These are phyloP conservation scores for Populus alba DNA, from an alignment of 345 rosid species.

Conservation along the genomic window DNA sequence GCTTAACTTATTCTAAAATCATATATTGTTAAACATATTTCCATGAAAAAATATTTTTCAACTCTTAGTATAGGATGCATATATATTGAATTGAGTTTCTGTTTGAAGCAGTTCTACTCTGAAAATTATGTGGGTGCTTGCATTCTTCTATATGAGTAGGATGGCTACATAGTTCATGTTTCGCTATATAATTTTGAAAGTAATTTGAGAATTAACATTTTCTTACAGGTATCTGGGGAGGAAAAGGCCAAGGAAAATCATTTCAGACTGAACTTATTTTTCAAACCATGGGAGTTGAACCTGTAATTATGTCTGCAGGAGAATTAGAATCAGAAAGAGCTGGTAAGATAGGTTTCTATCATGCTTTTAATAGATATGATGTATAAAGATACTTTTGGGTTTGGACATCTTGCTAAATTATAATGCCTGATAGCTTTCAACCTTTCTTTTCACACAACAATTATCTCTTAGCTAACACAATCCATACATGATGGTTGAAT, in stretches of 20 bases:
- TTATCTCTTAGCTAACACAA: too few species aligned
- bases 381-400: too few species aligned
- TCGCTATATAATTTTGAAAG: neutral
- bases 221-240: slow-evolving; percentile 87
- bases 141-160: neutral
- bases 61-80: neutral
- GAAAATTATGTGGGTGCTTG: neutral
- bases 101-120: neutral
- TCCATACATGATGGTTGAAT: too few species aligned
- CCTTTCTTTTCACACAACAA: too few species aligned
- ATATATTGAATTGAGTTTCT: neutral
- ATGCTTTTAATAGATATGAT: neutral
- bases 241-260: slow-evolving; percentile 96
- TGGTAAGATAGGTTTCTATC: slow-evolving; percentile 44
- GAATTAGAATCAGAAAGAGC: slow-evolving; percentile 94
- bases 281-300: slow-evolving; percentile 86
- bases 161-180: neutral
- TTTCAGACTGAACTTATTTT: slow-evolving; percentile 94
- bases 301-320: slow-evolving; percentile 94
- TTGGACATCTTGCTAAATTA: too few species aligned
- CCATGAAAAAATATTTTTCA: neutral
- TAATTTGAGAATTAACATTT: slow-evolving; percentile 4
- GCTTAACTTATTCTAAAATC: neutral
- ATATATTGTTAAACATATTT: neutral
- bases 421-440: too few species aligned